phyloP scores from a whole-genome alignment of 768 basidiomycete species.

The Tricholoma bakamatsutake region DNA sequence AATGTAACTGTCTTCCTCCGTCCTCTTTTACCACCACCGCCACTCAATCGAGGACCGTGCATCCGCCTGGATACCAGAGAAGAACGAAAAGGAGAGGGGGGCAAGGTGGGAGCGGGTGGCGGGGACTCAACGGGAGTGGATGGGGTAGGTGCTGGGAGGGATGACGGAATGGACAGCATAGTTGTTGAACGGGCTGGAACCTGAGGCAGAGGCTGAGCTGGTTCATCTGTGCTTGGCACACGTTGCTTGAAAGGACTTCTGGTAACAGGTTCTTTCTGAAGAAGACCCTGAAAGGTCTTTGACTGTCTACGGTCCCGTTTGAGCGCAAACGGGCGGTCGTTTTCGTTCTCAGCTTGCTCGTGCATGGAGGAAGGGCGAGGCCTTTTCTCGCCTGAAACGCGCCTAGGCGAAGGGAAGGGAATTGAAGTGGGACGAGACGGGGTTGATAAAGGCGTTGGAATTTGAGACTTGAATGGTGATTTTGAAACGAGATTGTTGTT shows the following conservation, averaged over 20 bases:
- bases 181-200: constrained; percentile 18
- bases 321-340: constrained; percentile 62
- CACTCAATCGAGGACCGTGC: constrained; percentile 67
- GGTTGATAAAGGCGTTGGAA: constrained; percentile 45
- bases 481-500: constrained; percentile 79
- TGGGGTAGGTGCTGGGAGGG: constrained; percentile 5
- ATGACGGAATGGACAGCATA: constrained; percentile 6
- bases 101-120: constrained; percentile 19
- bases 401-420: constrained; percentile 33
- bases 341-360: constrained; percentile 60
- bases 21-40: constrained; percentile 39
- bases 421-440: constrained; percentile 25
- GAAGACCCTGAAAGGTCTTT: constrained; percentile 64
- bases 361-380: constrained; percentile 68
- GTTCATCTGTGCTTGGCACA: constrained; percentile 20
- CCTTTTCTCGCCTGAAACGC: constrained; percentile 74
- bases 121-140: constrained; percentile 20
- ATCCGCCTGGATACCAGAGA: constrained; percentile 68
- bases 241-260: constrained; percentile 71
- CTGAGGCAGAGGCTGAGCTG: constrained; percentile 13
- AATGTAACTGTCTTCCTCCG: constrained; percentile 77
- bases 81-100: constrained; percentile 54
- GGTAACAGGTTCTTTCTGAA: constrained; percentile 71
- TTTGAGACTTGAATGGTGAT: constrained; percentile 76
- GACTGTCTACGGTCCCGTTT: constrained; percentile 75